Base-by-base conservation (phyloP, 495 filamentous ascomycete genomes). In the Penicillium flavigenum region DNA sequence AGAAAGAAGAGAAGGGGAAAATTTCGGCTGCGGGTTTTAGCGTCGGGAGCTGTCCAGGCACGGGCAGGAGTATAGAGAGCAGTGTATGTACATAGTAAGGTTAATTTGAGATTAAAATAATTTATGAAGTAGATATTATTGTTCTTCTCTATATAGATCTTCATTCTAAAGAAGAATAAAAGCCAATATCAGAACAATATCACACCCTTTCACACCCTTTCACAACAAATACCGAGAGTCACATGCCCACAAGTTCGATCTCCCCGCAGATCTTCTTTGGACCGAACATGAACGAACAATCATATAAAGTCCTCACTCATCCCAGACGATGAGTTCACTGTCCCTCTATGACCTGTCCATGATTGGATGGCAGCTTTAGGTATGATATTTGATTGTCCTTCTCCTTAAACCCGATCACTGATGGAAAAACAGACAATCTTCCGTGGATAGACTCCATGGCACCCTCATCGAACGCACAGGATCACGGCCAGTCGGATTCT, bases 371-470 rank as follows among this genome's bases (percentile, higher is more conserved):
- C 82, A 79, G 82, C 82, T 62, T 76, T 85, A 76, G 81, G 82
- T 85, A 79, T 57, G 75, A 63, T 51, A 32, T 29, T n/a, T 16
- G 7, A 31, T 17, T 1, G 12, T 20, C 20, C n/a, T 24, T 26
- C 65, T 41, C 11, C 57, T 20, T 22, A 63, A 57, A 45, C 47
- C 24, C 58, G 38, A 31, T 32, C 58, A 59, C 71, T 69, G 43
- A 60, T 63, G 64, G 51, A 51, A 36, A 49, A 45, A 36, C 54
- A 70, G 64, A 78, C 83, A 83, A 87, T 72, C 78, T 83, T 58
- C 83, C 84, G 72, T 88, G 85, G 85, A 79, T 83, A 72, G 72
- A 73, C 73, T 82, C 76, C 76, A 83, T 83, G 80, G 77, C 78
- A 64, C 68, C 76, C 58, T 61, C 78, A 72, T 70, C 70, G 31